Evolutionary conservation across 208 protist genomes (phyloP).

Genomic region (Acanthamoeba divionensis): DNA sequence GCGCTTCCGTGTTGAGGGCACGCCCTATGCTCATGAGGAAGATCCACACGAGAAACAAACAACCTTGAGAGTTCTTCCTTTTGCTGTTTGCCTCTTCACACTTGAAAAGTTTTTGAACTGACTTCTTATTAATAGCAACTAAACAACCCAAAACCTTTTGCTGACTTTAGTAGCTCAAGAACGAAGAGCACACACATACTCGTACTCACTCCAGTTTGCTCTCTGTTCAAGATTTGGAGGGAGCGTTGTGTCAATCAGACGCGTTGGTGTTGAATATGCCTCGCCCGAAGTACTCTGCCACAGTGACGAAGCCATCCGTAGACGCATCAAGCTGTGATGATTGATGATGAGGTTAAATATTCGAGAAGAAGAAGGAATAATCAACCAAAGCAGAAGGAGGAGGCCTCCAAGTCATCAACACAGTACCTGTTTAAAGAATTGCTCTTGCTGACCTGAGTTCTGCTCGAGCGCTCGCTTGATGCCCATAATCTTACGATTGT

Average conservation of each 20-base stretch:
- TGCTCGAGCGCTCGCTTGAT: constrained; percentile 75
- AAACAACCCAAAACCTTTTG: too few species aligned
- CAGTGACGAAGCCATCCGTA: constrained; percentile 84
- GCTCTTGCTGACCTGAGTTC: constrained; percentile 76
- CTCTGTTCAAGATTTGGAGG: neutral
- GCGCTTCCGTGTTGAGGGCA: too few species aligned
- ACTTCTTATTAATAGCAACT: too few species aligned
- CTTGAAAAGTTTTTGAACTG: neutral
- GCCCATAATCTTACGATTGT: constrained; percentile 76
- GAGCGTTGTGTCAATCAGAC: neutral
- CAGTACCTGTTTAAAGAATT: constrained; percentile 80
- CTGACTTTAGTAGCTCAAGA: neutral
- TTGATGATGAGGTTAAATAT: neutral
- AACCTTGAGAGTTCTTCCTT: neutral
- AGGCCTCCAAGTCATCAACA: neutral
- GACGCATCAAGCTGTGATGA: constrained; percentile 59
- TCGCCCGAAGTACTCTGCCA: constrained; percentile 91
- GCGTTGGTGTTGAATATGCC: constrained; percentile 72
- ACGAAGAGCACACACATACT: neutral
- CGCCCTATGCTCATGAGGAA: neutral
- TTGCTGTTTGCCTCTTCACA: neutral
- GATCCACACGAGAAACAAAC: neutral
- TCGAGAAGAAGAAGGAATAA: neutral
- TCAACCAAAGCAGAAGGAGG: neutral
- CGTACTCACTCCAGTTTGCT: neutral